phyloP scores from a whole-genome alignment of 805 yeast genomes.

The Saccharomycopsis fodiens region DNA sequence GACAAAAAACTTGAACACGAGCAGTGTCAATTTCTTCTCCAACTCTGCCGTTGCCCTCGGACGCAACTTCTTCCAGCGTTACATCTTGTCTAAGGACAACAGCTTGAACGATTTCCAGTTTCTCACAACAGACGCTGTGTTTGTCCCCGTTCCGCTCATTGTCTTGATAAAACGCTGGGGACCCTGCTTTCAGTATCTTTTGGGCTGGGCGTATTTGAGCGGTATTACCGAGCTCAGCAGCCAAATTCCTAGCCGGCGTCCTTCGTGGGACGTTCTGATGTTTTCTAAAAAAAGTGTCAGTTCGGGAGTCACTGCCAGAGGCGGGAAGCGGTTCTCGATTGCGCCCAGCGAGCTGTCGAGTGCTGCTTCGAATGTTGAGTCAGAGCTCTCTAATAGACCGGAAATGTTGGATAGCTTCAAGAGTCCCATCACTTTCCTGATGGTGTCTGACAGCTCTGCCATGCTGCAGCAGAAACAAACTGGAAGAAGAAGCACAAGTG shows the following conservation, averaged over 20 bases:
- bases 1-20: conserved; percentile 40
- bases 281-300: conserved; percentile 5
- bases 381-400: not conserved
- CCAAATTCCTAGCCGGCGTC: not conserved
- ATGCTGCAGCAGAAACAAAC: not conserved
- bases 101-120: conserved; percentile 66
- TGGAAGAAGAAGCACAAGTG: not conserved
- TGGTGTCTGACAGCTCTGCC: not conserved
- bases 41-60: conserved; percentile 75
- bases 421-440: conserved; percentile 9
- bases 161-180: conserved; percentile 75
- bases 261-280: conserved; percentile 1
- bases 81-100: conserved; percentile 32
- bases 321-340: not conserved
- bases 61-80: conserved; percentile 62
- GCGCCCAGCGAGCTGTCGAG: not conserved
- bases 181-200: conserved; percentile 50
- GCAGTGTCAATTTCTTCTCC: conserved; percentile 63
- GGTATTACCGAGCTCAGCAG: conserved; percentile 27
- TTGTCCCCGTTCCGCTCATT: conserved; percentile 53
- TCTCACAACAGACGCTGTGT: conserved; percentile 60
- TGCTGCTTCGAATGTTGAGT: not conserved
- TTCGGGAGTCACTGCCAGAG: not conserved
- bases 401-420: conserved; percentile 5
- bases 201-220: conserved; percentile 57